Evolutionary conservation across 805 yeast genomes (phyloP).

Genomic region (Nakazawaea sp.): DNA sequence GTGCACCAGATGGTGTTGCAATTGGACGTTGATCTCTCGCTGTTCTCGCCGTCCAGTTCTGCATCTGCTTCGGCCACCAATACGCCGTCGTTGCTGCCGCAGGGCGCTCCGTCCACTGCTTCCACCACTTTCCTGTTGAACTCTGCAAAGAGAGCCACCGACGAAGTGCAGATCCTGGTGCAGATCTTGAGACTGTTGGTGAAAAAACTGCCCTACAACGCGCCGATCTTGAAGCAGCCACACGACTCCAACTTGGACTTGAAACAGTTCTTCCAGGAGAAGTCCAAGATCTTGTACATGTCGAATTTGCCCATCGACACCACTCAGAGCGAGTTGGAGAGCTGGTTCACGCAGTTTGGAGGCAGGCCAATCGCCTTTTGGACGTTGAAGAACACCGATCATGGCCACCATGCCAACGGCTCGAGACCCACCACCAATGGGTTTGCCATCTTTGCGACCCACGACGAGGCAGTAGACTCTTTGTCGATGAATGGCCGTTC

Average conservation of each 20-base stretch:
- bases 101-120: background rate
- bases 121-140: conserved; percentile 17
- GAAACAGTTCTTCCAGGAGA: conserved; percentile 57
- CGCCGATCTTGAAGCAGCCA: conserved; percentile 60
- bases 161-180: conserved; percentile 38
- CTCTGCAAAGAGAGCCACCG: conserved; percentile 34
- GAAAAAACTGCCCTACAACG: conserved; percentile 40
- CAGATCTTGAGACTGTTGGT: conserved; percentile 40
- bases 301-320: conserved; percentile 80
- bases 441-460: conserved; percentile 77
- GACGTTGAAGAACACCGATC: conserved; percentile 50
- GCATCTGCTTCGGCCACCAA: conserved; percentile 5
- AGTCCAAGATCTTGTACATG: conserved; percentile 72
- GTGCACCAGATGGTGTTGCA: conserved; percentile 16
- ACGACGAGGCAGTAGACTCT: conserved; percentile 80
- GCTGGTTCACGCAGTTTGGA: conserved; percentile 87
- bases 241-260: conserved; percentile 74
- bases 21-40: conserved; percentile 16
- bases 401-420: conserved; percentile 5
- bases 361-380: conserved; percentile 85
- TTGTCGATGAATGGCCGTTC: conserved; percentile 72
- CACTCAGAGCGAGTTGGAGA: conserved; percentile 84
- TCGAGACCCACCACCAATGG: conserved; percentile 54
- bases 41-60: conserved; percentile 12
- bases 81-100: background rate